Base-by-base conservation (phyloP, 2,329 filamentous ascomycete species). In the Diplodia scrobiculata region DNA sequence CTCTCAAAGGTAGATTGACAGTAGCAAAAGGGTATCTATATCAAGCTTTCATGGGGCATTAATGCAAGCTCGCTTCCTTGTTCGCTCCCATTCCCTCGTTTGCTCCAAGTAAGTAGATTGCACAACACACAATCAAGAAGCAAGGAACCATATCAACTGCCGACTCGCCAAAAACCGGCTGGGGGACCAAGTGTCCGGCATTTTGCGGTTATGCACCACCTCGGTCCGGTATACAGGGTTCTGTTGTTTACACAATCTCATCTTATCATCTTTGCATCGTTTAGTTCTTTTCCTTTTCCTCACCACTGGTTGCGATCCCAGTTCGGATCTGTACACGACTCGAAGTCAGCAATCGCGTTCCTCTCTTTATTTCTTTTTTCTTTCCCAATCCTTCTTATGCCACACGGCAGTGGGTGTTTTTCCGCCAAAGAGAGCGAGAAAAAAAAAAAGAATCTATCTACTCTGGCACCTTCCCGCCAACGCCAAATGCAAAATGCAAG, bases 231-330 rank as follows among this genome's bases (percentile, higher is more conserved):
- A 60, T 48, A 47, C 55, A 48, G 29, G 25, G n/a, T 38, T 9
- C 48, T 21, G 19, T 36, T 62, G 32, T 29, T 45, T 50, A 50
- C 48, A 62, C 58, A 62, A 62, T 62, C 58, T 62, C 58, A 19
- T 47, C 47, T 41, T 27, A 10, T n/a, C 19, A 21, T 27, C 10
- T 32, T 32, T 19, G 6, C 5, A 17, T 47, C 29, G 13, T 29
- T 38, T 59, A 25, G 21, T 36, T 17, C 25, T 59, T 11, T 29
- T 45, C 19, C 36, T 14, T 9, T 32, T 19, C 25, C n/a, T 66
- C 58, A 66, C 65, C 65, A 66, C 50, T 66, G 65, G 65, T 66
- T 66, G 36, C 65, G 55, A 21, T 66, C 65, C 65, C 65, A 66
- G 50, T 66, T 66, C 14, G 65, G 65, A 54, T 66, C 65, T 66